Evolutionary conservation across 371 early-diverging fungal genomes (phyloP).

Genomic region (Syncephalastrum contaminatum): DNA sequence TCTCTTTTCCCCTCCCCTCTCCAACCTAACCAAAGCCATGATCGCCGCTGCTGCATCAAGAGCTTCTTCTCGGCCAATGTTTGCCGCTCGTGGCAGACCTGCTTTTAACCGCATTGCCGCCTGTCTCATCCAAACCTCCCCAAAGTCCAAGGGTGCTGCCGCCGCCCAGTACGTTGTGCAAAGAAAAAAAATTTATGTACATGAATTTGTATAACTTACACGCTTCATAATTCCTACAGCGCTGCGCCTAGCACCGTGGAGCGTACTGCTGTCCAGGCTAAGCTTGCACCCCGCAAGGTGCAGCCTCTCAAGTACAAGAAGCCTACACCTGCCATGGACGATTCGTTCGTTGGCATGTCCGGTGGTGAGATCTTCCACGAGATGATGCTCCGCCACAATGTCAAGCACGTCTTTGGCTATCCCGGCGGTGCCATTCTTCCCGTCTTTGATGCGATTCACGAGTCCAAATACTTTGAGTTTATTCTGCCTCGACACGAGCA

Average conservation of each 20-base stretch:
- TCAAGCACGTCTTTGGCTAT: constrained; percentile 95
- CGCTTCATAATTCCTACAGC: constrained; percentile 4
- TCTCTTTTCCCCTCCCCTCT: constrained; percentile 5
- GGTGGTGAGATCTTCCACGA: constrained; percentile 98
- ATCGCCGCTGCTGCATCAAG: constrained; percentile 17
- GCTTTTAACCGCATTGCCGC: constrained; percentile 11
- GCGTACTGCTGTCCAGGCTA: constrained; percentile 9
- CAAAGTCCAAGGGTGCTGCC: constrained; percentile 22
- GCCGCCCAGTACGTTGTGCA: constrained; percentile 16
- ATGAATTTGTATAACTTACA: neutral
- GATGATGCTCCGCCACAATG: constrained; percentile 93
- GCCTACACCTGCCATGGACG: constrained; percentile 48
- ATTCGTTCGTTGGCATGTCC: constrained; percentile 90
- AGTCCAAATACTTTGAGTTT: constrained; percentile 92
- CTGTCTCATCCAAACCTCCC: constrained; percentile 26
- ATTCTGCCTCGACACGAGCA: constrained; percentile 96
- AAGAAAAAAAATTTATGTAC: constrained; percentile 1
- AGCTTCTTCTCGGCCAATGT: constrained; percentile 22
- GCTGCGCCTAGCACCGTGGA: constrained; percentile 12
- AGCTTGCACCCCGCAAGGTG: constrained; percentile 6
- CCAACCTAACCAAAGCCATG: constrained; percentile 5
- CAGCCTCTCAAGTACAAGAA: constrained; percentile 28
- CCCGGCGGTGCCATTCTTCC: constrained; percentile 97
- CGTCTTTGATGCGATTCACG: constrained; percentile 96
- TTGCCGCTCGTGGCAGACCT: constrained; percentile 4